Evolutionary conservation across 2,329 filamentous ascomycete species (phyloP).

Genomic region (Aspergillus nomiae): DNA sequence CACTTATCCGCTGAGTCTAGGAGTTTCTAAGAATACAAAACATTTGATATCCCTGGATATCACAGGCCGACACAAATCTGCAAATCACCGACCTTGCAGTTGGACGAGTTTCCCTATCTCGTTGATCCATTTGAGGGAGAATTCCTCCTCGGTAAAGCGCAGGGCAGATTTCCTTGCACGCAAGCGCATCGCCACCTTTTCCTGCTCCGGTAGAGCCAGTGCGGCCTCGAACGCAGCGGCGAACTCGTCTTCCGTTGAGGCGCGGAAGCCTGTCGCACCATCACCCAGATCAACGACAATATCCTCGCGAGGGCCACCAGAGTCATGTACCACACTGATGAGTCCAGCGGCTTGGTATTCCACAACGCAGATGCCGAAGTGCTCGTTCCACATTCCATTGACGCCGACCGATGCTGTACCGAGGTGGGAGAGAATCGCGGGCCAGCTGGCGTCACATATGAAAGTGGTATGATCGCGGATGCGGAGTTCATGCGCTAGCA

Average conservation of each 20-base stretch:
- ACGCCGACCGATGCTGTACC: conserved; percentile 78
- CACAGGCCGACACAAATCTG: not conserved
- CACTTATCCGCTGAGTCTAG: not conserved
- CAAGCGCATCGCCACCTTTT: conserved; percentile 73
- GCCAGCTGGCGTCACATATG: conserved; percentile 86
- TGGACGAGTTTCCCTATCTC: conserved; percentile 73
- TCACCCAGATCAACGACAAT: conserved; percentile 84
- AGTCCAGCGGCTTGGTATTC: conserved; percentile 96
- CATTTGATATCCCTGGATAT: not conserved
- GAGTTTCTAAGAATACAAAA: not conserved
- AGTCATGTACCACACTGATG: conserved; percentile 90
- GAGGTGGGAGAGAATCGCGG: conserved; percentile 79
- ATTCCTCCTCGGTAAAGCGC: conserved; percentile 86
- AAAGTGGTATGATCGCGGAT: conserved; percentile 86
- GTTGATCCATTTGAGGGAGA: conserved; percentile 74
- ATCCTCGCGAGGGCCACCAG: conserved; percentile 88
- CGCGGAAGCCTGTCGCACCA: conserved; percentile 81
- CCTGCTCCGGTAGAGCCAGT: conserved; percentile 59
- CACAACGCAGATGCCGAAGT: conserved; percentile 97
- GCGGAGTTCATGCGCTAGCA: conserved; percentile 82
- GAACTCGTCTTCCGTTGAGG: conserved; percentile 75
- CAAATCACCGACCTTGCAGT: conserved; percentile 32
- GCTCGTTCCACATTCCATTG: conserved; percentile 99
- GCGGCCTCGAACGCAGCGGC: conserved; percentile 78
- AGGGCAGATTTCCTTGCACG: conserved; percentile 76